Conservation (phyloP, 352 stramenopile genomes). For the Phytophthora multivora region DNA sequence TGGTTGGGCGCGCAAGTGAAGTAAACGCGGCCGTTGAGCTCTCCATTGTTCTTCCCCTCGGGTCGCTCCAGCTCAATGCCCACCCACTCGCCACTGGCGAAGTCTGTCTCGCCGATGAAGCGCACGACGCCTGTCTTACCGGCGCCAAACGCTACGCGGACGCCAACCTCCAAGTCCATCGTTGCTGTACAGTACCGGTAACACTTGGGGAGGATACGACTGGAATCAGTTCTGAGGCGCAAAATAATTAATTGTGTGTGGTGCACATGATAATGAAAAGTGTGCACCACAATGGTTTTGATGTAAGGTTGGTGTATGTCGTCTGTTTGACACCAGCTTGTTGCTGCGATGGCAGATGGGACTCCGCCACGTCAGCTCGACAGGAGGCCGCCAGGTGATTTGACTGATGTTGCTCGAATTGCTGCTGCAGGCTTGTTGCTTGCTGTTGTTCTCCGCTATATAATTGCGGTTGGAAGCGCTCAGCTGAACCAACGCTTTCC, state of each 20-base stretch:
- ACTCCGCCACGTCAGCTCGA: slow-evolving; percentile 12
- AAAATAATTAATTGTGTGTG: background rate
- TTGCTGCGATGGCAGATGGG: slow-evolving; percentile 19
- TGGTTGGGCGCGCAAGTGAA: slow-evolving; percentile 76
- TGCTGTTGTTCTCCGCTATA: slow-evolving; percentile 10
- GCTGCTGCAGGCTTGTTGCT: background rate
- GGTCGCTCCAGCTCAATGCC: slow-evolving; percentile 80
- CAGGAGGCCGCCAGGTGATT: slow-evolving; percentile 20
- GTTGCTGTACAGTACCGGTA: too few species aligned
- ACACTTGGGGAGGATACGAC: slow-evolving; percentile 1
- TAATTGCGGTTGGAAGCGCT: background rate
- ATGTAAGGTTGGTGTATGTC: background rate
- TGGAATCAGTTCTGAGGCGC: background rate
- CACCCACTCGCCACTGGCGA: slow-evolving; percentile 81
- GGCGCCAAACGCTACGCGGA: slow-evolving; percentile 65
- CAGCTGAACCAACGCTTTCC: background rate
- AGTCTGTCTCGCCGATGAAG: slow-evolving; percentile 80
- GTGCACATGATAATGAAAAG: background rate
- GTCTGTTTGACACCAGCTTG: slow-evolving; percentile 6
- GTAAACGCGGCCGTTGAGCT: slow-evolving; percentile 83
- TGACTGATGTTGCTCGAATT: slow-evolving; percentile 1
- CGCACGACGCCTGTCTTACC: slow-evolving; percentile 76
- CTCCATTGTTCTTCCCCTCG: slow-evolving; percentile 87
- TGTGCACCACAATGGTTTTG: background rate
- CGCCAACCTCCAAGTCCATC: slow-evolving; percentile 65